phyloP scores from a whole-genome alignment of 2,329 filamentous ascomycete species.

The Paramyrothecium sp. region DNA sequence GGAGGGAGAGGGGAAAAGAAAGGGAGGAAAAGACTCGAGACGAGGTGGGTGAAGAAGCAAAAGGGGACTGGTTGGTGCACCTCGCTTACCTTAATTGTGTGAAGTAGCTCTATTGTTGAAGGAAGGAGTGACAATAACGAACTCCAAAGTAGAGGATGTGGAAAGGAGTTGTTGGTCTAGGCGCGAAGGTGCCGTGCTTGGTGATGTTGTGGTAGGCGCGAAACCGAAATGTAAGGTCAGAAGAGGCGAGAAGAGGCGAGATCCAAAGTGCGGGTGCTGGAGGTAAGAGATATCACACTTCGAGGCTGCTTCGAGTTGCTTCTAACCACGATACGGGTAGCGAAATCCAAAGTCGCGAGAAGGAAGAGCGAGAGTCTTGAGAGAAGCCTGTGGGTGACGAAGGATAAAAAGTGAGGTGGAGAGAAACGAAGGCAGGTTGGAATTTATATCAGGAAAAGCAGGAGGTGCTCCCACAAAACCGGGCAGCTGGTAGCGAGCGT shows the following conservation, averaged over 20 bases:
- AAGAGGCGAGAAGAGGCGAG: background rate
- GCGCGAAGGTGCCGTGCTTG: too few relatives aligned
- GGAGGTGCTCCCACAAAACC: background rate
- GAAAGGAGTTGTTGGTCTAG: conserved; percentile 1
- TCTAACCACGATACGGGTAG: background rate
- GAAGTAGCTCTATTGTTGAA: conserved; percentile 1
- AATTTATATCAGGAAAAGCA: too few relatives aligned
- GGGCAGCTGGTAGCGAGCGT: background rate
- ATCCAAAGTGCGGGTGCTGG: background rate
- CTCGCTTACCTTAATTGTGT: background rate
- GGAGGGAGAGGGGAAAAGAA: conserved; percentile 16
- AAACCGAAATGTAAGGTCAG: background rate
- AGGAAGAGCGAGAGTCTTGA: background rate
- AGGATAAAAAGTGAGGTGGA: background rate
- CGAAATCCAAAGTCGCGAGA: background rate
- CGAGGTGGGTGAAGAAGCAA: conserved; percentile 12
- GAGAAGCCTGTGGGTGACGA: too few relatives aligned
- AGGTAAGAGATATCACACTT: conserved; percentile 10
- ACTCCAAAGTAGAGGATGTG: background rate
- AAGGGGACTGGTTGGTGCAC: conserved; percentile 9
- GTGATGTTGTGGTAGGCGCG: too few relatives aligned
- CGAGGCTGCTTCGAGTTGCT: background rate
- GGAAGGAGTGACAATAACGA: conserved; percentile 3
- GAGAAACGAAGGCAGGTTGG: background rate
- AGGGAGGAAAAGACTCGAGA: conserved; percentile 10